These are phyloP conservation scores for Cercospora beticola DNA, from an alignment of 2,329 filamentous ascomycete species.

Conservation along the genomic window DNA sequence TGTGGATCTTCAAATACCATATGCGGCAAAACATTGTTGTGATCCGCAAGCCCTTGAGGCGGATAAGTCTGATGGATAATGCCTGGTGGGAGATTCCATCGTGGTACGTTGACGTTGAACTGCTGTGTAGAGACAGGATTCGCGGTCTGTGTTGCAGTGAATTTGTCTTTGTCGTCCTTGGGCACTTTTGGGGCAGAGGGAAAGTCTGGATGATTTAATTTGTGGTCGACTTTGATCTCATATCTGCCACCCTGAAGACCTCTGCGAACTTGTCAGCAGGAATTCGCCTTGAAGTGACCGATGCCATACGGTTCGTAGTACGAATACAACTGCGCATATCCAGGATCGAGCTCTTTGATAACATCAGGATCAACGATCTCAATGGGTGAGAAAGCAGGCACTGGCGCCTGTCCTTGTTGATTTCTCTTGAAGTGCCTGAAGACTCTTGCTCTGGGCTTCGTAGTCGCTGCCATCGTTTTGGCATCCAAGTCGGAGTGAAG, in stretches of 20 bases:
- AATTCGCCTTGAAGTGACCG: background rate
- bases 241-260: conserved; percentile 7
- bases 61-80: background rate
- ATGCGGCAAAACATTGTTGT: conserved; percentile 15
- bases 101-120: background rate
- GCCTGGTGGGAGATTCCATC: background rate
- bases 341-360: conserved; percentile 2
- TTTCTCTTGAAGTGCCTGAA: conserved; percentile 8
- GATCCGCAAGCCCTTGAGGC: conserved; percentile 6
- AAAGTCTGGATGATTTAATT: background rate
- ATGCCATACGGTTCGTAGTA: background rate
- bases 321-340: conserved; percentile 3
- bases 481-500: background rate
- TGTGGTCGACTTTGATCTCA: background rate
- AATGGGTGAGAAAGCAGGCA: background rate
- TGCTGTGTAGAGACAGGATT: background rate
- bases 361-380: background rate
- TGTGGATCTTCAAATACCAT: conserved; percentile 11
- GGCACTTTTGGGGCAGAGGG: background rate
- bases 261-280: background rate
- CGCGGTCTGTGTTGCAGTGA: background rate
- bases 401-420: background rate
- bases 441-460: conserved; percentile 6
- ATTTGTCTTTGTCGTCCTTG: background rate
- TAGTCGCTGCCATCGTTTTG: background rate